A percentile compares a stretch with the other conserved stretches of the same genome.
Conservation (phyloP, 2,329 filamentous ascomycete genomes). For the Dothideomycetidae sp. region DNA sequence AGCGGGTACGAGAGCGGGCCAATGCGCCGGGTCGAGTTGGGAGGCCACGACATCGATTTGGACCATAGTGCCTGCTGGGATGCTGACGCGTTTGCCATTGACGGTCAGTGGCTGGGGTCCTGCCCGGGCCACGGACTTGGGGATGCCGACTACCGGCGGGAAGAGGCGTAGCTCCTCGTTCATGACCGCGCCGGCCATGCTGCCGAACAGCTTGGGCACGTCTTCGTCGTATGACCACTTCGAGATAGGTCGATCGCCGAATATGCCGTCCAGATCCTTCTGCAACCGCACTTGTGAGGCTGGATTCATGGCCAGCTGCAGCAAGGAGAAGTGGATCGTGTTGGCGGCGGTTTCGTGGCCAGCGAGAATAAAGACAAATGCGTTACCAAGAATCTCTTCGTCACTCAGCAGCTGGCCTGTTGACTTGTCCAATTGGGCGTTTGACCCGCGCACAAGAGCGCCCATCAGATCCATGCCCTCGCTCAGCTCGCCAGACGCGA, state of each 20-base stretch:
- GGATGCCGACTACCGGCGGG: slow-evolving; percentile 57
- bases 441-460: slow-evolving; percentile 35
- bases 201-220: slow-evolving; percentile 50
- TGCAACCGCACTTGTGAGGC: slow-evolving; percentile 52
- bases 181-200: slow-evolving; percentile 60
- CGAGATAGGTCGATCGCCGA: slow-evolving; percentile 42
- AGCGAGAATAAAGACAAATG: slow-evolving; percentile 49
- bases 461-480: slow-evolving; percentile 43
- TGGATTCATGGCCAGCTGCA: slow-evolving; percentile 53
- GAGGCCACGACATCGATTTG: slow-evolving; percentile 41
- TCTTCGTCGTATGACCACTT: slow-evolving; percentile 59
- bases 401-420: slow-evolving; percentile 39
- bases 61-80: slow-evolving; percentile 45
- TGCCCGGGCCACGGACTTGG: slow-evolving; percentile 42
- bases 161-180: slow-evolving; percentile 63
- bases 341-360: slow-evolving; percentile 74
- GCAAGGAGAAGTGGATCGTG: slow-evolving; percentile 54
- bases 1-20: slow-evolving; percentile 35
- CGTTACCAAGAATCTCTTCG: slow-evolving; percentile 58
- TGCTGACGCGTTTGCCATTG: slow-evolving; percentile 41
- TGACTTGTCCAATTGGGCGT: slow-evolving; percentile 36
- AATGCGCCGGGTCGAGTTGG: slow-evolving; percentile 58
- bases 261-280: slow-evolving; percentile 50
- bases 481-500: slow-evolving; percentile 23
- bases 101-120: slow-evolving; percentile 43